Evolutionary conservation across 306 rosid species (phyloP), one percentile per base, ranked within the genome.

Genomic region (Glycine latifolia): DNA sequence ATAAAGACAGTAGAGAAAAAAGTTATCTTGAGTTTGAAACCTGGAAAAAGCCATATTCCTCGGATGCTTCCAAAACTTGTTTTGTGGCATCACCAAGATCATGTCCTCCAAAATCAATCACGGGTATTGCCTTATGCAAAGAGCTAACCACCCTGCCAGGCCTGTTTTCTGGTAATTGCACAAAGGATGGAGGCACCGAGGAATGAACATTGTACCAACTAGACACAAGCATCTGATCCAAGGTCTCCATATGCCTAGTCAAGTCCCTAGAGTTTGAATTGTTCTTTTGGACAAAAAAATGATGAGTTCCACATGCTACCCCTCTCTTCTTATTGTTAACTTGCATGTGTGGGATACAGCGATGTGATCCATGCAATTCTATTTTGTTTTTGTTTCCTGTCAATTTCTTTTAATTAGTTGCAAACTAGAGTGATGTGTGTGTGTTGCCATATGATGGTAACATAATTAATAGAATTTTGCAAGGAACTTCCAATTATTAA

Each of bases 41-140:
- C 94, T 94, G 95, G 49, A 94, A 94, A 82, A 91, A 88, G 7
- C 95, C 98, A 37, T 78, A 90, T 4, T 94, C 91, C 9, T 88
- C 12, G 1, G 89, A 70, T 33, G 95, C 95, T 79, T 90, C 73
- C 73, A 85, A 14, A 71, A 94, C 80, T 20, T 83, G 83, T 0
- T 75, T 59, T 33, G 75, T 55, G 33, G 53, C 80, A 58, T 50
- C 4, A 14, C 48, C 12, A 58, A 31, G 93, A 48, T 90, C 89
- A 47, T 74, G 53, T 56, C 15, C 63, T 11, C 79, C 81, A 6
- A 94, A 81, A 86, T 94, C 91, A 66, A 94, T 43, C 17, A 89
- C 87, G 0, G 94, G 97, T 63, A 89, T 86, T 6, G 84, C 37
- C 50, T 72, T 68, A 49, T 15, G 10, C 16, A 67, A 70, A 70